These are phyloP conservation scores for Endothia cerciana DNA, from an alignment of 2,329 filamentous ascomycete species.

Conservation along the genomic window DNA sequence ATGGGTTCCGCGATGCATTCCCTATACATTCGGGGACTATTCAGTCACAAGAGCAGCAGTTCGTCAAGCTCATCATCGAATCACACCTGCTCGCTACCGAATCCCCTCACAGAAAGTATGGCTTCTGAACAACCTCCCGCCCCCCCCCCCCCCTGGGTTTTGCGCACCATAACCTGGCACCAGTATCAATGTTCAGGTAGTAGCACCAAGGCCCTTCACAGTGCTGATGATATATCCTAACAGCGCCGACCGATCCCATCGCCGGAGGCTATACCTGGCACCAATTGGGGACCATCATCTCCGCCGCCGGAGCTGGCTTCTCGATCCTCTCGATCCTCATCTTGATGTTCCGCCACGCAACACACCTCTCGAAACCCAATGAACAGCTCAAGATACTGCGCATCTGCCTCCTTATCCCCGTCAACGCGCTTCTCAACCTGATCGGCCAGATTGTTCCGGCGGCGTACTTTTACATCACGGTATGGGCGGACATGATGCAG, in stretches of 20 bases:
- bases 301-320: conserved; percentile 22
- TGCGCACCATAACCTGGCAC: too few species aligned
- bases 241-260: conserved; percentile 18
- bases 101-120: conserved; percentile 21
- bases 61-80: conserved; percentile 14
- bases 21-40: conserved; percentile 9
- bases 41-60: conserved; percentile 9
- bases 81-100: conserved; percentile 16
- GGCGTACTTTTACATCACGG: conserved; percentile 44
- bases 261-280: conserved; percentile 19
- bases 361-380: conserved; percentile 44
- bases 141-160: too few species aligned
- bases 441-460: conserved; percentile 43
- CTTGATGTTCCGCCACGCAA: conserved; percentile 16
- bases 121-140: too few species aligned
- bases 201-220: background rate
- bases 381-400: conserved; percentile 49
- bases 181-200: background rate
- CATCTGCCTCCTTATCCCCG: conserved; percentile 45
- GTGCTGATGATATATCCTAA: background rate
- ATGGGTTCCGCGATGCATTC: conserved; percentile 4
- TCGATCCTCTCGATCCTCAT: conserved; percentile 22
- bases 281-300: conserved; percentile 24
- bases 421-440: conserved; percentile 45
- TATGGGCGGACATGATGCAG: conserved; percentile 45